A percentile compares a stretch with the other conserved stretches of the same genome.
Evolutionary conservation across 192 early-diverging fungal genomes (phyloP).

Genomic region (Coemansia sp.): DNA sequence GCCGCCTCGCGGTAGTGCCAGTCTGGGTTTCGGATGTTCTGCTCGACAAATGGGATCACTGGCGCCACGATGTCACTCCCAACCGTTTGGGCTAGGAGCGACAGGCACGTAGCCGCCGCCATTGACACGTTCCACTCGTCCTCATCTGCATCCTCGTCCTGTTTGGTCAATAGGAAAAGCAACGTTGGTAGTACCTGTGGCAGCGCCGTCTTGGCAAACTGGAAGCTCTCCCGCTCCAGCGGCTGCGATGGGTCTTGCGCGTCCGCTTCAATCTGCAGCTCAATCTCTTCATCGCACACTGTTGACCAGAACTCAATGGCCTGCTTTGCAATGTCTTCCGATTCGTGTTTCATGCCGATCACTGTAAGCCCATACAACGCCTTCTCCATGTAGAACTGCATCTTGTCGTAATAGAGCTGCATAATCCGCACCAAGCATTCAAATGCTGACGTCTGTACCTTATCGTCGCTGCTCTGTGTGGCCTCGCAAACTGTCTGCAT

Average conservation of each 20-base stretch:
- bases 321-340: constrained; percentile 89
- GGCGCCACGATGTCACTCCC: constrained; percentile 75
- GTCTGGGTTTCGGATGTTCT: constrained; percentile 76
- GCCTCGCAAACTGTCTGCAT: constrained; percentile 99
- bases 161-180: constrained; percentile 87
- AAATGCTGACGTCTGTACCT: constrained; percentile 84
- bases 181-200: constrained; percentile 84
- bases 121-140: constrained; percentile 99
- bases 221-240: constrained; percentile 56
- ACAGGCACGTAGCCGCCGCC: constrained; percentile 95
- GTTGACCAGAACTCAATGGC: constrained; percentile 99
- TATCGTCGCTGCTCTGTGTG: constrained; percentile 71
- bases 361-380: constrained; percentile 91
- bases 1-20: constrained; percentile 97
- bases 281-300: constrained; percentile 93
- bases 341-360: constrained; percentile 85
- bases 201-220: constrained; percentile 79
- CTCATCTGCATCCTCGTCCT: constrained; percentile 97
- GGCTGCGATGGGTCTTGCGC: constrained; percentile 55
- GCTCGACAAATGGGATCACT: constrained; percentile 88
- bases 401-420: constrained; percentile 94
- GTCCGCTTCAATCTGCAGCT: constrained; percentile 60
- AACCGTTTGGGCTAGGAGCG: constrained; percentile 82
- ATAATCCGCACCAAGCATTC: constrained; percentile 98
- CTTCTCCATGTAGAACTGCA: constrained; percentile 96